Percentiles rank a stretch among this genome's conserved stretches.
Evolutionary conservation across 1,284 basidiomycete genomes (phyloP).

Genomic region (Leccinum subrobustum): DNA sequence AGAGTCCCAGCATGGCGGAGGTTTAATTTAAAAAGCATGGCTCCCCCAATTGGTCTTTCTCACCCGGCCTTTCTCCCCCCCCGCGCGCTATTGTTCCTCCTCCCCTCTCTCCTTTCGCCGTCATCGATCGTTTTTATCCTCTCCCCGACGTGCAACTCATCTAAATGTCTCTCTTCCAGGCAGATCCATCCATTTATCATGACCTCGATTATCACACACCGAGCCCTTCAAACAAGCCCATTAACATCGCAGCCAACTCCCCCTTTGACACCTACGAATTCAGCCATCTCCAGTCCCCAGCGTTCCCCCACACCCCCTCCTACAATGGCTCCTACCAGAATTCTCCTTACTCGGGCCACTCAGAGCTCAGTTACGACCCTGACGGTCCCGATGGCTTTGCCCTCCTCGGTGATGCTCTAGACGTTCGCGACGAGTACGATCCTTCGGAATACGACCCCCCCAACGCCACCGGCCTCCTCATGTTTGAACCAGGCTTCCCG

Average conservation of each 20-base stretch:
- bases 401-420: slow-evolving; percentile 41
- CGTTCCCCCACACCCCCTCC: slow-evolving; percentile 49
- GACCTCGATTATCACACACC: slow-evolving; percentile 27
- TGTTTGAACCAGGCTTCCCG: slow-evolving; percentile 58
- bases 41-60: slow-evolving; percentile 25
- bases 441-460: slow-evolving; percentile 66
- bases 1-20: slow-evolving; percentile 22
- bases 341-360: slow-evolving; percentile 65
- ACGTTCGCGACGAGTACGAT: slow-evolving; percentile 54
- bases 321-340: slow-evolving; percentile 59
- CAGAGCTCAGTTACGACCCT: slow-evolving; percentile 58
- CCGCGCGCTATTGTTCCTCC: slow-evolving; percentile 21
- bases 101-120: neutral
- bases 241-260: slow-evolving; percentile 20
- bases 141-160: neutral
- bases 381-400: slow-evolving; percentile 42
- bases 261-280: slow-evolving; percentile 41
- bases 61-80: slow-evolving; percentile 26
- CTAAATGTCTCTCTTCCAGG: slow-evolving; percentile 30
- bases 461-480: slow-evolving; percentile 47
- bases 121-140: slow-evolving; percentile 12
- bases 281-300: slow-evolving; percentile 34
- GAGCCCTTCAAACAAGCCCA: slow-evolving; percentile 31
- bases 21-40: slow-evolving; percentile 29
- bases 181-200: slow-evolving; percentile 20